Base-by-base conservation (phyloP, 2,329 filamentous ascomycete genomes). In the Lachnellula subtilissima region DNA sequence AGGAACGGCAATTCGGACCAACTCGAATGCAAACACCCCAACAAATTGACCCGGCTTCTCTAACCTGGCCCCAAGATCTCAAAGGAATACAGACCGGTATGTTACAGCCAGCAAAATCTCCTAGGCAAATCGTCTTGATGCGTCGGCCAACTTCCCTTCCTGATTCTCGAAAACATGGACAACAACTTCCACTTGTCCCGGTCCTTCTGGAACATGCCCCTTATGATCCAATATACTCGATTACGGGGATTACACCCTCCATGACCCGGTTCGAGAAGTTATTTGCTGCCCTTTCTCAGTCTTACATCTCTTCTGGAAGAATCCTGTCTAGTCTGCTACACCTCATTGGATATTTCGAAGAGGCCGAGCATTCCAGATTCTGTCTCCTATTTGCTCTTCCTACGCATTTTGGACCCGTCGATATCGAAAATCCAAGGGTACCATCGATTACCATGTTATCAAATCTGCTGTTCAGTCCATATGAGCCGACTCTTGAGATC, bases 351-450 rank as follows among this genome's bases (percentile, higher is more conserved):
- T 92, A 90, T 66, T 91, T 90, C 64, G 88, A 92, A 67, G 88
- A 92, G 64, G 78, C 87, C 52, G 80, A 83, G 17, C 76, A 82
- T 52, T 85, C 88, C 0, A 80, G 89, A 9, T 82, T 91, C 53
- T 89, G 88, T 5, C 76, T 93, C 11, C 80, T 93, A 11, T 93
- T 90, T 65, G 85, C 88, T 50, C 82, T 92, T 32, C 88, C 88
- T 1, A 77, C 81, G 1, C 76, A 79, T 8, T 87, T 89, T 71
- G 79, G 82, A 60, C 75, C 83, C 9, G 76, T 84, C 9, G 78
- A 78, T 3, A 78, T 81, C 40, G 78, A 82, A 54, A 72, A 74
- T 23, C 70, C 77, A 9, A 79, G 78, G 39, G 64, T 69, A 54
- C 68, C 67, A n/a, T 61, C 59, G 0, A 64, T 67, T 3, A 79